Base-by-base conservation (phyloP, 441 rosid species). In the Populus hybrid region DNA sequence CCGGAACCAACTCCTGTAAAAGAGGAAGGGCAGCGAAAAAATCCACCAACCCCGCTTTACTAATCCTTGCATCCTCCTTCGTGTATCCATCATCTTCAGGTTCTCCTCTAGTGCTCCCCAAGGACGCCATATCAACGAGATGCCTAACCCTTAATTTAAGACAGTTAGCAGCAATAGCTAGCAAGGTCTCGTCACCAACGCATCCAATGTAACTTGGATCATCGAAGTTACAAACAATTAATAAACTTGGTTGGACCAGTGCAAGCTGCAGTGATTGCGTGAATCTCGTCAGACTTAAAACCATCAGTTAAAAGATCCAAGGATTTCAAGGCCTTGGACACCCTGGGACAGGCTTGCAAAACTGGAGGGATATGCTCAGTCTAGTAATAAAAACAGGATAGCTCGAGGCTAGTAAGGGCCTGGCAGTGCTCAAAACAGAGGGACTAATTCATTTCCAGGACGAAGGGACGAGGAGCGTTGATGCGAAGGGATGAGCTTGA, bases 401-500 rank as follows among this genome's bases (percentile, higher is more conserved):
- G 90, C 79, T 90, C 97, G 1, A 93, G 77, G 14, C 83, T 84
- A 12, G 76, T 77, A 2, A 95, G 86, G 11, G 63, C 77, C 21
- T 28, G 74, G 76, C 94, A 89, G 77, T 86, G 87, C 75, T 86
- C 84, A 70, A 93, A 87, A 38, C 21, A 93, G 68, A 2, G 86
- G 84, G 1, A 11, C 29, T 16, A 95, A 88, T 63, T 93, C 97
- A 21, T 89, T 90, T 0, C 94, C 98, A 0, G 38, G 8, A 9
- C 82, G 81, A 63, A 75, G 78, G 68, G 83, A 82, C 8, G 83
- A 71, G 4, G 84, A 86, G 42, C 97, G 87, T 69, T 81, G 99
- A 38, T 95, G 98, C 99, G 98, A 95, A 2, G 97, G 92, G 31
- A 95, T 84, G 18, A 91, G 88, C 83, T 88, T 86, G 82, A 95